A percentile compares a stretch with the other conserved stretches of the same genome.
phyloP scores from a whole-genome alignment of 345 rosid species.

The Citrus sp. region DNA sequence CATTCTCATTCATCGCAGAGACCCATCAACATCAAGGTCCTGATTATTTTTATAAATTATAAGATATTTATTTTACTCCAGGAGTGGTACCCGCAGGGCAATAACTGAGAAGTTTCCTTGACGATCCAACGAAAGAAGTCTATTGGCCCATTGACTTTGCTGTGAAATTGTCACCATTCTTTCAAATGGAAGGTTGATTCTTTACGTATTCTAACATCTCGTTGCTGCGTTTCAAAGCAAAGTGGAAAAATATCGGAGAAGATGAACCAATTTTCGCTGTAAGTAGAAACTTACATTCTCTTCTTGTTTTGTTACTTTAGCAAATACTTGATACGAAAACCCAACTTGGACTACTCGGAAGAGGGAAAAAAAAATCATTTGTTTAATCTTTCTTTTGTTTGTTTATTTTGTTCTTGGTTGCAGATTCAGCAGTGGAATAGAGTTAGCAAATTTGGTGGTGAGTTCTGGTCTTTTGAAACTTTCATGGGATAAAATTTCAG shows the following conservation, averaged over 20 bases:
- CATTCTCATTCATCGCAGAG: neutral
- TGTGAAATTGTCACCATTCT: neutral
- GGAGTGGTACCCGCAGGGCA: neutral
- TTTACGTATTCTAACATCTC: neutral
- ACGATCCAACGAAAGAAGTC: no score
- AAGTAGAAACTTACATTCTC: neutral
- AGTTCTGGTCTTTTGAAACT: slow-evolving; percentile 41
- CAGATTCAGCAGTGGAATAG: slow-evolving; percentile 38
- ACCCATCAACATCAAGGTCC: neutral
- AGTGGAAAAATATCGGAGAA: neutral
- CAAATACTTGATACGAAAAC: neutral
- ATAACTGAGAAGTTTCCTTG: neutral
- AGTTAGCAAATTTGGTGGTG: slow-evolving; percentile 44
- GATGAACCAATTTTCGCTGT: slow-evolving; percentile 18
- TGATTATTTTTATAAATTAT: neutral
- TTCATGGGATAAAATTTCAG: slow-evolving; percentile 36
- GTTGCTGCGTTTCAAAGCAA: neutral
- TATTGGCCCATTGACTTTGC: neutral
- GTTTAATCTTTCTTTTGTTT: neutral
- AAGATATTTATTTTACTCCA: no score
- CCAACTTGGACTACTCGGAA: neutral
- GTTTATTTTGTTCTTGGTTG: neutral
- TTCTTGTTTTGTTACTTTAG: neutral
- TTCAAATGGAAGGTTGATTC: no score
- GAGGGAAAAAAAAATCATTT: neutral